Evolutionary conservation across 768 basidiomycete genomes (phyloP).

Genomic region (Suillus subaureus): DNA sequence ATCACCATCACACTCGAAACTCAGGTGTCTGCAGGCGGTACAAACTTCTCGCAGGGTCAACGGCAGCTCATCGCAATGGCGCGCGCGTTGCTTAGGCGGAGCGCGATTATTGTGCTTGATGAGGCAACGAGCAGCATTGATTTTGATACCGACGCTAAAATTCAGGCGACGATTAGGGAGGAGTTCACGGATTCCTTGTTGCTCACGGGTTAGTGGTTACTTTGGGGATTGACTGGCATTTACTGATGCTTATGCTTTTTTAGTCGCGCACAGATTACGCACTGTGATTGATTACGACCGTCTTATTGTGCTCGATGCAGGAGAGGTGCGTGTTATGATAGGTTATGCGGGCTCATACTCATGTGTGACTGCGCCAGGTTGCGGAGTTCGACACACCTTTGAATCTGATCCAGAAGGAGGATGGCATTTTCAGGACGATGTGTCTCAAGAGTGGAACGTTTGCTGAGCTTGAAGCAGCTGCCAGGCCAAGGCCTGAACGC

Average conservation of each 20-base stretch:
- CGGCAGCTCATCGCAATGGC: constrained; percentile 88
- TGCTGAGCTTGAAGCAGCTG: constrained; percentile 58
- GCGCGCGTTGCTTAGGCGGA: constrained; percentile 71
- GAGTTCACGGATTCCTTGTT: constrained; percentile 79
- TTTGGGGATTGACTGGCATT: neutral
- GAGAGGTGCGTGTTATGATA: constrained; percentile 25
- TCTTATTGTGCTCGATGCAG: constrained; percentile 71
- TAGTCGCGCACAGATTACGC: constrained; percentile 69
- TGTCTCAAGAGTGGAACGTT: constrained; percentile 72
- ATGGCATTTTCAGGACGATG: constrained; percentile 70
- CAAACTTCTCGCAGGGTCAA: constrained; percentile 93
- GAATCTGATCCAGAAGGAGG: constrained; percentile 62
- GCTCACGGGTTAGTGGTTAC: constrained; percentile 57
- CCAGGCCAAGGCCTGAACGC: constrained; percentile 42
- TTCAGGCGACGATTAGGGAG: constrained; percentile 84
- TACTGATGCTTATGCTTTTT: constrained; percentile 8
- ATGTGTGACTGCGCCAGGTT: constrained; percentile 31
- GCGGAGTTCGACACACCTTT: constrained; percentile 74
- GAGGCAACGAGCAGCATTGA: constrained; percentile 89
- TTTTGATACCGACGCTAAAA: constrained; percentile 87
- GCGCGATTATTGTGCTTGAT: constrained; percentile 75
- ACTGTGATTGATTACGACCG: constrained; percentile 84
- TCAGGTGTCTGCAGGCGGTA: constrained; percentile 81
- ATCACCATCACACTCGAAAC: constrained; percentile 68
- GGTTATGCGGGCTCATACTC: constrained; percentile 22